Base-by-base conservation (phyloP, 2,329 filamentous ascomycete genomes). In the Cryphonectria parasitica region DNA sequence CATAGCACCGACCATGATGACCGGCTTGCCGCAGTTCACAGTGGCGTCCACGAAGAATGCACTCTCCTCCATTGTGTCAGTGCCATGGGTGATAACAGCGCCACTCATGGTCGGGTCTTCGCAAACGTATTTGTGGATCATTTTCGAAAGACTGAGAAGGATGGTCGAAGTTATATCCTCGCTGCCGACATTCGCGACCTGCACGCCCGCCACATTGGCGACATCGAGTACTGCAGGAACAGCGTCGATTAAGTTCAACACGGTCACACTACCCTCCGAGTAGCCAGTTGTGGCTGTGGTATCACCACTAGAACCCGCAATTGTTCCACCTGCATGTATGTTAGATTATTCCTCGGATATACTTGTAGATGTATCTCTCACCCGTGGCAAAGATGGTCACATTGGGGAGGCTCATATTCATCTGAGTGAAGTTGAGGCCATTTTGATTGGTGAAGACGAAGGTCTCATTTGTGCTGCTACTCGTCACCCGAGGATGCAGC, bases 31-130 rank as follows among this genome's bases (percentile, higher is more conserved):
- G 60, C 84, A 87, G 74, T 84, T 84, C 45, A 90, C 77, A 0
- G 87, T 88, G 3, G 87, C 78, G 73, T 90, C 86, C 11, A 91
- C 79, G 80, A 90, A 90, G 80, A 90, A 90, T 11, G 88, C 86
- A 0, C 86, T 86, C 77, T 91, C 89, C 75, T 90, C 89, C 1
- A 91, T 81, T 0, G 87, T 90, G 75, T 91, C 89, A 11, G 89
- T 91, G 64, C 89, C 89, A 74, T 91, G 89, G 0, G 89, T 90
- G 67, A 91, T 80, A 7, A 90, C 86, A 8, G 85, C 86, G 49
- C 84, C 88, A 78, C 36, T 39, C 36, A 39, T 39, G 36, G 36
- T 11, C 8, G 36, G 36, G 36, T 39, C 36, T 11, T 39, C 36
- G 36, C 36, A 39, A 39, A 39, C 36, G 36, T 39, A 39, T 39